These are phyloP conservation scores for Gossypium ekmanianum DNA, from an alignment of 345 rosid species.

Conservation along the genomic window DNA sequence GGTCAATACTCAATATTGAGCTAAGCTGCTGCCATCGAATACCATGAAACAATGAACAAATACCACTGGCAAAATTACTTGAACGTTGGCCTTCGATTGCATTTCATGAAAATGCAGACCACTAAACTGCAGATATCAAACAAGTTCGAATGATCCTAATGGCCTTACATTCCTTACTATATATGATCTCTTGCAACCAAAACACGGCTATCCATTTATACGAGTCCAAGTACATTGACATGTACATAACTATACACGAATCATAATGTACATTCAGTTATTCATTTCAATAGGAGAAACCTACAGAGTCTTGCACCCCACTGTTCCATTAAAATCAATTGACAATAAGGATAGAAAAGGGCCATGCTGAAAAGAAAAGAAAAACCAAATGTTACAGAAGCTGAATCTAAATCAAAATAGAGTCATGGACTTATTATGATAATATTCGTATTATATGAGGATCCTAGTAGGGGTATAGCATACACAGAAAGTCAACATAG, in stretches of 20 bases:
- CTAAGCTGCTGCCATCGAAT: not conserved
- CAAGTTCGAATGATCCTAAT: not conserved
- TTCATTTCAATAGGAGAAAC: not conserved
- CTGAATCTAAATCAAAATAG: not conserved
- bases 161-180: not conserved
- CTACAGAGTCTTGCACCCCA: not conserved
- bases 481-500: not conserved
- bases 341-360: not conserved
- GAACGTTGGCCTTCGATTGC: not conserved
- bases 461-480: not conserved
- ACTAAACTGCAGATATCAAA: not conserved
- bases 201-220: not conserved
- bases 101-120: conserved; percentile 7
- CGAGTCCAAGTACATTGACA: not conserved
- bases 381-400: not conserved
- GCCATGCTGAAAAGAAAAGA: not conserved
- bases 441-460: not conserved
- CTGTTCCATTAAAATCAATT: not conserved
- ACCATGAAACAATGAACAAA: not conserved
- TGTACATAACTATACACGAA: not conserved
- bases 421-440: not conserved
- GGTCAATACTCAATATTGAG: not conserved
- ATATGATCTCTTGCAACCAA: not conserved
- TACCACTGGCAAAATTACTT: not conserved
- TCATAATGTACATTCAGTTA: not conserved